Percentiles rank a stretch among this genome's conserved stretches.
These are phyloP conservation scores for Lasiosphaeria miniovina DNA, from an alignment of 495 filamentous ascomycete genomes.

Conservation along the genomic window DNA sequence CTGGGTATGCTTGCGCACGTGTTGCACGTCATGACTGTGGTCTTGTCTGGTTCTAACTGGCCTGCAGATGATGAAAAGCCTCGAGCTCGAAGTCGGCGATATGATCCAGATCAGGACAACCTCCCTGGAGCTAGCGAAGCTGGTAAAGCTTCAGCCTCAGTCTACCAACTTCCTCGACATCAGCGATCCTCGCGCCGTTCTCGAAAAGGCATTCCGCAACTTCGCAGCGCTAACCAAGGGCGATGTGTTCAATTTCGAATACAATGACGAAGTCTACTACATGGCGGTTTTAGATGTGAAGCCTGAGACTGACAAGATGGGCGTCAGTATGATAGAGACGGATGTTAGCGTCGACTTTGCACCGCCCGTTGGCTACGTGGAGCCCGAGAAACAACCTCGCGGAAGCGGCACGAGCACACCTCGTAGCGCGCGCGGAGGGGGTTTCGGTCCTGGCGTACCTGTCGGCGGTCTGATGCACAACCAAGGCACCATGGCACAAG, in stretches of 20 bases:
- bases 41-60: constrained; percentile 11
- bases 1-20: constrained; percentile 62
- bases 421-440: constrained; percentile 39
- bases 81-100: constrained; percentile 84
- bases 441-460: constrained; percentile 45
- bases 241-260: constrained; percentile 90
- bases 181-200: constrained; percentile 94
- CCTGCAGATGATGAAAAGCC: constrained; percentile 84
- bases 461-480: constrained; percentile 70
- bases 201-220: constrained; percentile 92
- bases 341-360: constrained; percentile 96
- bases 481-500: constrained; percentile 91
- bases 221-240: constrained; percentile 89
- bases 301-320: constrained; percentile 69
- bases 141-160: constrained; percentile 96
- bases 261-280: constrained; percentile 89
- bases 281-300: constrained; percentile 92
- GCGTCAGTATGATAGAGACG: constrained; percentile 90
- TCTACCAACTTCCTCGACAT: constrained; percentile 90
- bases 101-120: constrained; percentile 92
- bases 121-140: constrained; percentile 78
- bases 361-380: constrained; percentile 87
- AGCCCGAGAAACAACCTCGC: constrained; percentile 58
- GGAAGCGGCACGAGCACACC: constrained; percentile 62
- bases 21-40: background rate